Evolutionary conservation across 2,329 filamentous ascomycete genomes (phyloP).

Genomic region (Pezicula neosporulosa): DNA sequence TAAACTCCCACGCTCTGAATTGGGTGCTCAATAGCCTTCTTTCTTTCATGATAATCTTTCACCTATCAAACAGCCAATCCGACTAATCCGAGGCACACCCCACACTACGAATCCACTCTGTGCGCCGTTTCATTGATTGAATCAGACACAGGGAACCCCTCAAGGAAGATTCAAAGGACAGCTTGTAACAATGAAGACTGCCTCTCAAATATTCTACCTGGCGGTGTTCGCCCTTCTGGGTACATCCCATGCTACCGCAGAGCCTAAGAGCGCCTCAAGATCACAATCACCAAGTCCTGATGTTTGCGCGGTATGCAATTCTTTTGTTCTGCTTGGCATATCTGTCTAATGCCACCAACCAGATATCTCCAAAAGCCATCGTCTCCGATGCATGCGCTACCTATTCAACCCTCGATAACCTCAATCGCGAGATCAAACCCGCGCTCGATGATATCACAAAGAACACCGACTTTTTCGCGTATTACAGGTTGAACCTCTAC

Average conservation of each 20-base stretch:
- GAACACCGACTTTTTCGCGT: slow-evolving; percentile 95
- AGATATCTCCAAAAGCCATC: slow-evolving; percentile 86
- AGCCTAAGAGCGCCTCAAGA: slow-evolving; percentile 29
- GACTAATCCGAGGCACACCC: neutral
- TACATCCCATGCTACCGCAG: slow-evolving; percentile 37
- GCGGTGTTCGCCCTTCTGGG: slow-evolving; percentile 57
- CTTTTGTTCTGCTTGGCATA: slow-evolving; percentile 23
- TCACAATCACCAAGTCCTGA: slow-evolving; percentile 31
- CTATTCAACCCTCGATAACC: slow-evolving; percentile 80
- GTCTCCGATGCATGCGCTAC: slow-evolving; percentile 94
- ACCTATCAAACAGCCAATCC: neutral
- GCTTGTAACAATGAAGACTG: slow-evolving; percentile 42
- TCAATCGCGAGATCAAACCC: slow-evolving; percentile 76
- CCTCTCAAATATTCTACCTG: slow-evolving; percentile 55
- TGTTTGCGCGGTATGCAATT: slow-evolving; percentile 33
- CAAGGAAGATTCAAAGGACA: slow-evolving; percentile 15
- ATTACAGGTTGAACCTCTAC: slow-evolving; percentile 93
- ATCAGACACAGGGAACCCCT: neutral
- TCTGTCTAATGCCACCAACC: slow-evolving; percentile 30
- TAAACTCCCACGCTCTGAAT: too few relatives aligned
- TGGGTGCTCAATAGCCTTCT: too few relatives aligned
- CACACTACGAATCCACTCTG: neutral
- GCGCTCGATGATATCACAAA: slow-evolving; percentile 76
- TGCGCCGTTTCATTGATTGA: neutral
- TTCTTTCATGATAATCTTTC: neutral